These are phyloP conservation scores for Populus simonii DNA, from an alignment of 345 rosid species.

Conservation along the genomic window DNA sequence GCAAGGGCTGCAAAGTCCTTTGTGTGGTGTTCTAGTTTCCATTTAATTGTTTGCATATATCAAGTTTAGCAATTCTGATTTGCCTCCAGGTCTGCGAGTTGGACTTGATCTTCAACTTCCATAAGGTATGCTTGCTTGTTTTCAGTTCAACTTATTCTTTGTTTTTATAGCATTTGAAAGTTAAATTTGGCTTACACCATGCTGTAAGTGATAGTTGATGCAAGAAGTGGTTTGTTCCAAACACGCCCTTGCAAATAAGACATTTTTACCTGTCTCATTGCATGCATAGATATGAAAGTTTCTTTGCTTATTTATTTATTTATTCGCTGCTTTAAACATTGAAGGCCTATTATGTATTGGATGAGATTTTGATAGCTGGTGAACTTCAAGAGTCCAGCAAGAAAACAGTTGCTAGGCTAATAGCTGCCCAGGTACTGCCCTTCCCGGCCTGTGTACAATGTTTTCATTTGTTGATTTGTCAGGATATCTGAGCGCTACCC, in stretches of 20 bases:
- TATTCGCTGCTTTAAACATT: conserved; percentile 18
- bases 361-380: conserved; percentile 88
- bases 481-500: neutral
- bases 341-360: conserved; percentile 88
- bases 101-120: conserved; percentile 94
- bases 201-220: neutral
- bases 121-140: conserved; percentile 49
- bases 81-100: conserved; percentile 76
- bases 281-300: neutral
- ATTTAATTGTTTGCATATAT: neutral
- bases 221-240: neutral
- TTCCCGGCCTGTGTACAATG: neutral
- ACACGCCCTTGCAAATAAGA: neutral
- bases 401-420: conserved; percentile 79
- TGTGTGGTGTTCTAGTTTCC: neutral
- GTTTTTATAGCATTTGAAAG: neutral
- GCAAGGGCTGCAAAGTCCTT: neutral
- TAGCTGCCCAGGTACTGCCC: conserved; percentile 70
- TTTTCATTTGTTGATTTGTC: neutral
- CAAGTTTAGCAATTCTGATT: neutral
- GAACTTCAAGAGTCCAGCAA: conserved; percentile 98
- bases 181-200: neutral
- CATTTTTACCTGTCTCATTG: neutral
- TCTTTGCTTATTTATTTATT: conserved; percentile 9
- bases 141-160: neutral